A percentile compares a stretch with the other conserved stretches of the same genome.
Evolutionary conservation across 1,139 yeast genomes (phyloP).

Genomic region (Sugiyamaella paludigena): DNA sequence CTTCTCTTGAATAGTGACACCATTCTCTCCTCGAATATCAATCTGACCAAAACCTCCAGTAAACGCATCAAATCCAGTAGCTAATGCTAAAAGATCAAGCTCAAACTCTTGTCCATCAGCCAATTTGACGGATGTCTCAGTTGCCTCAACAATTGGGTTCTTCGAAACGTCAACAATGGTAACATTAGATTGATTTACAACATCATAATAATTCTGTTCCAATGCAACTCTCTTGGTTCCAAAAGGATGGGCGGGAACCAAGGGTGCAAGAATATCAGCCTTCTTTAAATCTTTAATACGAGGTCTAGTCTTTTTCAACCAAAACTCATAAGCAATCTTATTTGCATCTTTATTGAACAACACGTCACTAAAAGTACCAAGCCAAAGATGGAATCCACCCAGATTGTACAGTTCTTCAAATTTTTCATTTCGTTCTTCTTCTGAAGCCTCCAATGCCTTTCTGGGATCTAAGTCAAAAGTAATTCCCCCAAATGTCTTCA

Average conservation of each 20-base stretch:
- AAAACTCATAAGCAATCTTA: slow-evolving; percentile 29
- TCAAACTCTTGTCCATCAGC: slow-evolving; percentile 26
- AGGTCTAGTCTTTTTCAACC: slow-evolving; percentile 28
- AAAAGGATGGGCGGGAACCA: slow-evolving; percentile 29
- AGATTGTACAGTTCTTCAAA: slow-evolving; percentile 24
- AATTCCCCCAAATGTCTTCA: slow-evolving; percentile 27
- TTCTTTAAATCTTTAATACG: slow-evolving; percentile 31
- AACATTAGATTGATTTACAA: slow-evolving; percentile 34
- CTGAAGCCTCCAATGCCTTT: slow-evolving; percentile 21
- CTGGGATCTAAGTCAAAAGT: slow-evolving; percentile 18
- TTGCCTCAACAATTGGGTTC: slow-evolving; percentile 30
- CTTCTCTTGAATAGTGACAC: slow-evolving; percentile 27
- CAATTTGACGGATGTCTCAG: slow-evolving; percentile 28
- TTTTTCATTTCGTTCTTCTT: slow-evolving; percentile 28
- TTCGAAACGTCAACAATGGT: slow-evolving; percentile 30
- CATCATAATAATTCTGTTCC: slow-evolving; percentile 31
- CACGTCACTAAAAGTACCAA: slow-evolving; percentile 28
- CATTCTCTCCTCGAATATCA: slow-evolving; percentile 26
- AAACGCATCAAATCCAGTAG: slow-evolving; percentile 37
- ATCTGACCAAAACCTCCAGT: slow-evolving; percentile 36
- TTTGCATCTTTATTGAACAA: slow-evolving; percentile 28
- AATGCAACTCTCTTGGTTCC: slow-evolving; percentile 35
- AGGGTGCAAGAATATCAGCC: slow-evolving; percentile 32
- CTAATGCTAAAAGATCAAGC: slow-evolving; percentile 32
- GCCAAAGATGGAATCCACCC: slow-evolving; percentile 34